Evolutionary conservation across 148 eudicot species (phyloP).

Genomic region (Drosera capensis): DNA sequence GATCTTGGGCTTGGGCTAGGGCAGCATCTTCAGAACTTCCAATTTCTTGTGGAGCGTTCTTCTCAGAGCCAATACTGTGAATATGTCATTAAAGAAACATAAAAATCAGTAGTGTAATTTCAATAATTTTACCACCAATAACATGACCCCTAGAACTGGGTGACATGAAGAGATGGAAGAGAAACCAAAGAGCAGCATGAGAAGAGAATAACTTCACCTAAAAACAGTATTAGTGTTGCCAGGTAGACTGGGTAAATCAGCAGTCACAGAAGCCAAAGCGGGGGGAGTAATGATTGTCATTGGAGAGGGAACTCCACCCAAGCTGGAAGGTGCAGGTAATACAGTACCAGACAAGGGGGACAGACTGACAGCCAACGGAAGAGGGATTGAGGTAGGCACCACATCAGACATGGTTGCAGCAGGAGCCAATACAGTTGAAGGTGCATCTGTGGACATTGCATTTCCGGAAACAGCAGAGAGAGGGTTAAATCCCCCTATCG

Average conservation of each 20-base stretch:
- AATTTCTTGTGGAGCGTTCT: slow-evolving; percentile 26
- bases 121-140: no score
- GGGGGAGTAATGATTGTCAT: slow-evolving; percentile 23
- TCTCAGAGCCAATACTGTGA: slow-evolving; percentile 35
- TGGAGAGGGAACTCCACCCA: slow-evolving; percentile 19
- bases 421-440: slow-evolving; percentile 20
- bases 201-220: slow-evolving; percentile 19
- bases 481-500: slow-evolving; percentile 16
- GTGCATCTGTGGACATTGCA: slow-evolving; percentile 28
- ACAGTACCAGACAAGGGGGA: slow-evolving; percentile 29
- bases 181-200: slow-evolving; percentile 1
- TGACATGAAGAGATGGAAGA: slow-evolving; percentile 1
- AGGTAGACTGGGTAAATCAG: slow-evolving; percentile 15
- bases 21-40: slow-evolving; percentile 34
- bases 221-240: slow-evolving; percentile 13
- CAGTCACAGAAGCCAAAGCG: slow-evolving; percentile 24
- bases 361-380: slow-evolving; percentile 29
- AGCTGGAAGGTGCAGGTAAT: slow-evolving; percentile 20
- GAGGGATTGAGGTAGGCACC: slow-evolving; percentile 34
- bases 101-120: background rate
- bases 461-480: slow-evolving; percentile 18
- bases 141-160: background rate
- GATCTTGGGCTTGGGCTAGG: slow-evolving; percentile 53
- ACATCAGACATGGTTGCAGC: slow-evolving; percentile 21
- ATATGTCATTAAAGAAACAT: slow-evolving; percentile 2